These are phyloP conservation scores for Omphalotus guepiniiformis DNA, from an alignment of 768 basidiomycete species.

Conservation along the genomic window DNA sequence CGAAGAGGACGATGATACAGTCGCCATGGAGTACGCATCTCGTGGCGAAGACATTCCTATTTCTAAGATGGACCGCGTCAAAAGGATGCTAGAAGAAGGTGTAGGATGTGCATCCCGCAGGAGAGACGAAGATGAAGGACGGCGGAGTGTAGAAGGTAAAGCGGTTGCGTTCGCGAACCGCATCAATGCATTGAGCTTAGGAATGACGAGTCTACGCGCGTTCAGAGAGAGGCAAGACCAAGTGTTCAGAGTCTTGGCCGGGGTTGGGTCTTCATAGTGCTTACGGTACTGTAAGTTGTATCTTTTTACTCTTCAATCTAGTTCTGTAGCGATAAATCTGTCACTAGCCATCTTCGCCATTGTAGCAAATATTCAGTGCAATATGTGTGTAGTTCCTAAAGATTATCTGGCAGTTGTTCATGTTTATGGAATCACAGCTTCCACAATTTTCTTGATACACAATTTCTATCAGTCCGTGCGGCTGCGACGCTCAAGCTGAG, in stretches of 20 bases:
- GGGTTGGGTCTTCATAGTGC: conserved; percentile 30
- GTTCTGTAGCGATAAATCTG: too few species aligned
- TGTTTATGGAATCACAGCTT: too few species aligned
- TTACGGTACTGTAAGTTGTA: neutral
- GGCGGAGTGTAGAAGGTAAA: conserved; percentile 56
- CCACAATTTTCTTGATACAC: too few species aligned
- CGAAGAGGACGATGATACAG: conserved; percentile 48
- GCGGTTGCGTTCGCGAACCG: conserved; percentile 73
- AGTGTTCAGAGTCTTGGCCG: conserved; percentile 65
- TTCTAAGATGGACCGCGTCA: conserved; percentile 58
- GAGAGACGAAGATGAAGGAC: conserved; percentile 22
- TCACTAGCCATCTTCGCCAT: too few species aligned
- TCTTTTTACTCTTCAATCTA: too few species aligned
- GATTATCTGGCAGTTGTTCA: too few species aligned
- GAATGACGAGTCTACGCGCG: conserved; percentile 63
- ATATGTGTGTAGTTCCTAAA: too few species aligned
- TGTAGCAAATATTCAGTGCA: too few species aligned
- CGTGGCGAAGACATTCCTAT: conserved; percentile 30
- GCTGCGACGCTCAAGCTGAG: too few species aligned
- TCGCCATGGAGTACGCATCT: conserved; percentile 41
- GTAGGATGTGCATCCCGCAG: conserved; percentile 38
- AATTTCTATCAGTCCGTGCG: too few species aligned
- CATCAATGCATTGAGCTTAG: conserved; percentile 69
- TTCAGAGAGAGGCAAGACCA: conserved; percentile 69
- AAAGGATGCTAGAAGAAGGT: conserved; percentile 53